Evolutionary conservation across 345 rosid genomes (phyloP).

Genomic region (Jatropha curcas): DNA sequence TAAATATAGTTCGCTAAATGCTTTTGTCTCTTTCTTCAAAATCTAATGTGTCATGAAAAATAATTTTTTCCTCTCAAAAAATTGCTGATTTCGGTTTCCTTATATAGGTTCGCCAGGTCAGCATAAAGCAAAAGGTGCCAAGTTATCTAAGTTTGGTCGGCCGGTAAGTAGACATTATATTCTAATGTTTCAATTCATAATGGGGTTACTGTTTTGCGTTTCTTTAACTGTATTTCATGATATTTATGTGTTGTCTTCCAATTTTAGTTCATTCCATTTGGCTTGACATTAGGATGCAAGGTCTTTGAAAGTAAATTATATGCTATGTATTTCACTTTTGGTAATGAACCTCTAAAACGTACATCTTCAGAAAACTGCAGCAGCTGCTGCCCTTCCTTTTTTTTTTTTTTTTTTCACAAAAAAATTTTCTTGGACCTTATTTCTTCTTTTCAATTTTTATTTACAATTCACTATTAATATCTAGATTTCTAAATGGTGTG

Average conservation of each 20-base stretch:
- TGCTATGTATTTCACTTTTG: background rate
- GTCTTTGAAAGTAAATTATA: background rate
- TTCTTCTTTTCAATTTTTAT: background rate
- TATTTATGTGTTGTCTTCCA: background rate
- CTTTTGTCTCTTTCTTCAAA: background rate
- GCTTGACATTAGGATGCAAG: background rate
- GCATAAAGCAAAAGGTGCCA: slow-evolving; percentile 61
- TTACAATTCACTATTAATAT: too few species aligned
- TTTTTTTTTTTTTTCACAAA: background rate
- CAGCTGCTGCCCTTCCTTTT: background rate
- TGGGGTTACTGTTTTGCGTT: background rate
- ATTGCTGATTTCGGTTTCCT: slow-evolving; percentile 3
- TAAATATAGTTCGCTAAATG: background rate
- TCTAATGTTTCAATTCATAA: background rate
- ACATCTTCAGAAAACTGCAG: background rate
- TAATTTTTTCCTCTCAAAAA: slow-evolving; percentile 1
- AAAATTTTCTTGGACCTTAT: too few species aligned
- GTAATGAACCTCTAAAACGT: background rate
- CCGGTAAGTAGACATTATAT: slow-evolving; percentile 49
- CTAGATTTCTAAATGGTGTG: background rate
- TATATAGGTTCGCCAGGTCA: slow-evolving; percentile 74
- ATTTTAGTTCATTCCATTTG: background rate
- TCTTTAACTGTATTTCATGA: background rate
- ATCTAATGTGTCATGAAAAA: background rate
- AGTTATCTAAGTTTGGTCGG: slow-evolving; percentile 67